Base-by-base conservation (phyloP, 169 alveolate species). In the Condylostoma magnum region DNA sequence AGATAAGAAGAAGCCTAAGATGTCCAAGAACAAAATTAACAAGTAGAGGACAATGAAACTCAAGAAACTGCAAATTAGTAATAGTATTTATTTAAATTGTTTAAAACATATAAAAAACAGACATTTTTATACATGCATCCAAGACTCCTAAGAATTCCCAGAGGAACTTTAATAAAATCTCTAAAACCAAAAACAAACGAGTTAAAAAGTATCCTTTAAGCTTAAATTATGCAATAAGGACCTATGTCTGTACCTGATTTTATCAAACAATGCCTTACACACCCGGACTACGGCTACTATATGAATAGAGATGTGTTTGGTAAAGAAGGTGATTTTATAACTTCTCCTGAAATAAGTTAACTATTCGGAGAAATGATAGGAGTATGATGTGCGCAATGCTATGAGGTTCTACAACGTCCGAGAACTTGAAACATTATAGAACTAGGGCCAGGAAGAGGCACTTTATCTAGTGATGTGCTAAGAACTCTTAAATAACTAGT, bases 371-470 rank as follows among this genome's bases (percentile, higher is more conserved):
- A 89, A 66, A 20, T 47, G 3, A 22, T 66, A 22, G 75, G 47
- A 41, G 65, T 15, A 18, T 33, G 55, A 57, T 25, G 25, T 0
- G 43, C n/a, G 10, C 6, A 15, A 30, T 36, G 18, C 36, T 31
- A 47, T 12, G 20, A 47, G 10, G 28, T 20, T 10, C 28, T 46
- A 37, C 25, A 10, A 43, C 36, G 8, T 20, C 37, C 76, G 25
- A 4, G 5, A 47, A 25, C 66, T 57, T 75, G 75, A 30, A 15
- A 66, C 22, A 33, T 84, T 3, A 60, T 88, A 12, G 94, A 88
- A 68, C 68, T 89, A 10, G 94, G 94, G 1, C 94, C 94, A 0
- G 92, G 94, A 4, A 82, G 63, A 57, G 94, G 92, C 15, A 79
- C 88, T 2, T 50, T 89, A 63, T 69, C 82, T 80, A 38, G 86